Percentiles rank a stretch among this genome's conserved stretches.
phyloP scores from a whole-genome alignment of 371 early-diverging fungal species.

The Conidiobolus incongruus region DNA sequence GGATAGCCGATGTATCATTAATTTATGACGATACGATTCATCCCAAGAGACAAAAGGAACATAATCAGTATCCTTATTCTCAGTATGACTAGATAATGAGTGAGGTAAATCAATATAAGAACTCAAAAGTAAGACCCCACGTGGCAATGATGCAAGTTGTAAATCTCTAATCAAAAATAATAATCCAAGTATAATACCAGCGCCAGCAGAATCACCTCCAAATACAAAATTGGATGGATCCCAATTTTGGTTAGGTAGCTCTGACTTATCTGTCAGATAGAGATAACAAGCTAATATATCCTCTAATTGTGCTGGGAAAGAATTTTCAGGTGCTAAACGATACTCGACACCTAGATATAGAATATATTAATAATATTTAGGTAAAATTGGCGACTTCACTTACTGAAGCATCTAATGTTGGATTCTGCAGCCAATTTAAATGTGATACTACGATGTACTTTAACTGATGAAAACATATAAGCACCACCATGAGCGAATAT shows the following conservation, averaged over 20 bases:
- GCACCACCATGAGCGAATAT: no score
- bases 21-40: no score
- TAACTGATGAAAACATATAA: conserved; percentile 27
- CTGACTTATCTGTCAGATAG: conserved; percentile 25
- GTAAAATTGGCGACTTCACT: no score
- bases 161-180: no score
- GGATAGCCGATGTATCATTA: no score
- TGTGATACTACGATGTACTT: conserved; percentile 28
- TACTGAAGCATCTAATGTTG: conserved; percentile 16
- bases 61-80: conserved; percentile 7
- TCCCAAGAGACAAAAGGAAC: no score
- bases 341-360: conserved; percentile 18
- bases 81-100: conserved; percentile 9
- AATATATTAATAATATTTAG: no score
- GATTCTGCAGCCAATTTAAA: conserved; percentile 29
- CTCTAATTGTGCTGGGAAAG: conserved; percentile 62
- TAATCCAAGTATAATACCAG: no score
- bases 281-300: conserved; percentile 54
- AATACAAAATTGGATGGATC: conserved; percentile 15
- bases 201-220: conserved; percentile 41
- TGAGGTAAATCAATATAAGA: conserved; percentile 16
- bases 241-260: conserved; percentile 9
- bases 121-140: conserved; percentile 3
- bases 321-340: conserved; percentile 56
- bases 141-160: no score